Conservation (phyloP, 371 early-diverging fungal species). For the Apophysomyces variabilis region DNA sequence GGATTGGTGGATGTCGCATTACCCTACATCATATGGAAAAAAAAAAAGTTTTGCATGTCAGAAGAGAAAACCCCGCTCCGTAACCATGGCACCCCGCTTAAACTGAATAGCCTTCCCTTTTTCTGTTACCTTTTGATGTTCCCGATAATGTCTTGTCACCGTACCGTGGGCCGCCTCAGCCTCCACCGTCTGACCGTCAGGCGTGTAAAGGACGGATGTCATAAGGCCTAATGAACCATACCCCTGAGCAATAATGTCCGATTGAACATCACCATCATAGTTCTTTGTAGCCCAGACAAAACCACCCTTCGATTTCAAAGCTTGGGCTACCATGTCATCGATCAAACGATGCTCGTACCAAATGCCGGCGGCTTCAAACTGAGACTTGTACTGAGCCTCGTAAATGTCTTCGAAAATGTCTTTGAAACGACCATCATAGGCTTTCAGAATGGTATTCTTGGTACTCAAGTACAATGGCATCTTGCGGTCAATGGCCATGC, state of each 20-base stretch:
- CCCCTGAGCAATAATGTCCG: conserved; percentile 95
- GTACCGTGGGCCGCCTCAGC: conserved; percentile 98
- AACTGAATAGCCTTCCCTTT: not conserved
- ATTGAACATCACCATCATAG: conserved; percentile 95
- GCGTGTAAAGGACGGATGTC: conserved; percentile 94
- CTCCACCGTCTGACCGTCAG: conserved; percentile 95
- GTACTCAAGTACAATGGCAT: conserved; percentile 95
- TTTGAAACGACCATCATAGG: conserved; percentile 98
- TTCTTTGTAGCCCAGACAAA: conserved; percentile 97
- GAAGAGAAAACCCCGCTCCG: not conserved
- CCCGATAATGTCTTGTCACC: conserved; percentile 96
- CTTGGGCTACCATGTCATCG: conserved; percentile 98
- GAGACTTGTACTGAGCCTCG: conserved; percentile 72
- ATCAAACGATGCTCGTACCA: conserved; percentile 98
- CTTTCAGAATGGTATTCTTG: conserved; percentile 97
- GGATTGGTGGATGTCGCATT: conserved; percentile 94
- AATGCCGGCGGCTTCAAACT: conserved; percentile 78
- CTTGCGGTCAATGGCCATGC: conserved; percentile 83
- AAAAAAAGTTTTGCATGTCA: not conserved
- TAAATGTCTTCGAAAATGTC: conserved; percentile 94
- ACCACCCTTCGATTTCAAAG: conserved; percentile 92
- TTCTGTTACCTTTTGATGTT: conserved; percentile 82
- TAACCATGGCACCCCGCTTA: conserved; percentile 6
- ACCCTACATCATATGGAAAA: conserved; percentile 44
- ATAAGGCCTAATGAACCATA: conserved; percentile 92